Percentiles rank a stretch among this genome's conserved stretches.
These are phyloP conservation scores for Tremellales sp. DNA, from an alignment of 1,284 basidiomycete species.

Conservation along the genomic window DNA sequence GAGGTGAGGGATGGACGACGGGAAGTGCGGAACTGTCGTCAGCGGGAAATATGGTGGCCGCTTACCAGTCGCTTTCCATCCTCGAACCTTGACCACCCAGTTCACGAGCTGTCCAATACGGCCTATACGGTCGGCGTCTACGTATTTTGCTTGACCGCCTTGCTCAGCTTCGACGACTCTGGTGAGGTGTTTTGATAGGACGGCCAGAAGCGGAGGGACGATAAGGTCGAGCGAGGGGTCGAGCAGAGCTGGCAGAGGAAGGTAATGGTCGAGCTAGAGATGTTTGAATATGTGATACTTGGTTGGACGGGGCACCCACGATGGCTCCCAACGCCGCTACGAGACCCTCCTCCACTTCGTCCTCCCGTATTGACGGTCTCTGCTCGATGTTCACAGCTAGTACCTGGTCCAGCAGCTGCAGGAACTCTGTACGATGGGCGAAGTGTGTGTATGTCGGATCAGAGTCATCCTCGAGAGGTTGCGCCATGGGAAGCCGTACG, in stretches of 20 bases:
- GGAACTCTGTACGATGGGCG: slow-evolving; percentile 55
- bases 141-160: slow-evolving; percentile 11
- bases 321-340: slow-evolving; percentile 50
- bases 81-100: slow-evolving; percentile 80
- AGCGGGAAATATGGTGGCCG: slow-evolving; percentile 31
- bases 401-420: slow-evolving; percentile 55
- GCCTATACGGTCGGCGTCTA: slow-evolving; percentile 12
- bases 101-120: slow-evolving; percentile 67
- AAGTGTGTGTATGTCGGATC: slow-evolving; percentile 49
- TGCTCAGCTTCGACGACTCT: slow-evolving; percentile 45
- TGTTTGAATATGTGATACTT: slow-evolving; percentile 2
- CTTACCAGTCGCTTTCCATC: slow-evolving; percentile 88
- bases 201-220: slow-evolving; percentile 68
- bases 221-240: slow-evolving; percentile 89
- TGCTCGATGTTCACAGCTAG: slow-evolving; percentile 54
- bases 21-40: slow-evolving; percentile 75
- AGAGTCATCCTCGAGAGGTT: slow-evolving; percentile 33
- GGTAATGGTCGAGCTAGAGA: slow-evolving; percentile 76
- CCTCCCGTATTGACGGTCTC: slow-evolving; percentile 49
- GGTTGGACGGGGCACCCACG: slow-evolving; percentile 27
- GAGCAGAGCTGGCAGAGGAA: slow-evolving; percentile 90
- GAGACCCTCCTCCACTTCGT: slow-evolving; percentile 55
- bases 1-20: slow-evolving; percentile 80
- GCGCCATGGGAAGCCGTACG: no score
- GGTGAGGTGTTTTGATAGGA: slow-evolving; percentile 61